Evolutionary conservation across 306 rosid species (phyloP), one percentile per base, ranked within the genome.

Genomic region (Cicer pinnatifidum): DNA sequence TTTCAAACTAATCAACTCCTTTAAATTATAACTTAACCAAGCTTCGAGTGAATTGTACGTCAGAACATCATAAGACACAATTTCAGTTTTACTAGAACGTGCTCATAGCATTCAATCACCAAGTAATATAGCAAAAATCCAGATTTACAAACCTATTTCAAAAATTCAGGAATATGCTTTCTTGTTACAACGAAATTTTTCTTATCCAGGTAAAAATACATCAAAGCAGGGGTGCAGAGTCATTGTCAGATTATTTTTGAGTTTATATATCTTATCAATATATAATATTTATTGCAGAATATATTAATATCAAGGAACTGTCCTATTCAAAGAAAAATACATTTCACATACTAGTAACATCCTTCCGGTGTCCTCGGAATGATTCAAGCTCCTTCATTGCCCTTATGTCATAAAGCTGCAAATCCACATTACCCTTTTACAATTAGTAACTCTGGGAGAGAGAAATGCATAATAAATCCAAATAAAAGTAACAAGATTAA

Each of bases 331-430:
- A 16, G 52, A 51, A 54, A 47, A 71, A 75, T 50, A 44, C 54
- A 77, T 13, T 37, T 76, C 79, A 88, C 86, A 79, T 78, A 94
- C 99, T 75, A 44, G 96, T 94, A 79, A 94, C 99, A 76, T 94
- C 99, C 83, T 94, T 94, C 67, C 91, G 84, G 85, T 94, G 96
- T 58, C 99, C 99, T 45, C 99, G 99, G 73, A 91, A 94, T 45
- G 99, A 94, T 82, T 90, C 95, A 82, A 94, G 99, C 82, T 94
- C 99, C 85, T 94, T 94, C 99, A 94, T 94, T 72, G 97, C 91
- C 68, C 99, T 88, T 58, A 94, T 91, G 88, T 94, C 97, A 80
- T 94, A 91, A 71, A 94, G 97, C 99, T 94, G 82, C 75, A 84
- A 81, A 67, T 54, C 38, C 60, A 71, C 52, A 69, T 69, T 59